Evolutionary conservation across 2,329 filamentous ascomycete species (phyloP).

Genomic region (Emergomyces orientalis): DNA sequence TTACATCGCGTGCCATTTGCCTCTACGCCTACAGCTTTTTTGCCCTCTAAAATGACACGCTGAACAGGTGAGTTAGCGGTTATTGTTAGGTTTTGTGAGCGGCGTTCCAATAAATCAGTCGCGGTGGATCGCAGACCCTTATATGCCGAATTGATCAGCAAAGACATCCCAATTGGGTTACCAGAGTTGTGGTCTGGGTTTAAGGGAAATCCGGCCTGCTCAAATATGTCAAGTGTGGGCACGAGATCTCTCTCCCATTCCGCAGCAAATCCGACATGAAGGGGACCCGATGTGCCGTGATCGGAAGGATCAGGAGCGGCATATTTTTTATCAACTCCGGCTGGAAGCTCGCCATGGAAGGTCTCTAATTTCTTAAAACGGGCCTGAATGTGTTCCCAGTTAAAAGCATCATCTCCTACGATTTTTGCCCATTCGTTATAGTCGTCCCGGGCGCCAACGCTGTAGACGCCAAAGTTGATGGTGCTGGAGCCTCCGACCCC

Average conservation of each 20-base stretch:
- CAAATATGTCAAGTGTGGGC: slow-evolving; percentile 40
- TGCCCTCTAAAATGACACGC: slow-evolving; percentile 40
- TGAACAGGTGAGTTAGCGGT: slow-evolving; percentile 42
- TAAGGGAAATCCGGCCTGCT: slow-evolving; percentile 40
- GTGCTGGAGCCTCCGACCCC: slow-evolving; percentile 45
- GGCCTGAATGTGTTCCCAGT: slow-evolving; percentile 45
- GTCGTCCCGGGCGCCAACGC: slow-evolving; percentile 49
- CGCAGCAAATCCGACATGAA: slow-evolving; percentile 42
- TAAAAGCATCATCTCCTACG: slow-evolving; percentile 47
- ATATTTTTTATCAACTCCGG: slow-evolving; percentile 38
- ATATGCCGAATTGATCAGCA: slow-evolving; percentile 42
- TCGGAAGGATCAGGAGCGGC: slow-evolving; percentile 35
- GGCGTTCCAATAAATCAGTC: slow-evolving; percentile 38
- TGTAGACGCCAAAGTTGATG: slow-evolving; percentile 49
- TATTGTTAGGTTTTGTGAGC: slow-evolving; percentile 46
- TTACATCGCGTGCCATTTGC: slow-evolving; percentile 34
- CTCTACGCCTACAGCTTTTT: slow-evolving; percentile 40
- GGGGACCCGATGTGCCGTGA: slow-evolving; percentile 43
- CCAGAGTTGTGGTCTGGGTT: slow-evolving; percentile 52
- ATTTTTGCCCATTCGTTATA: slow-evolving; percentile 52
- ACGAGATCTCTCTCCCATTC: slow-evolving; percentile 44
- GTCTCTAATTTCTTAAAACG: slow-evolving; percentile 47
- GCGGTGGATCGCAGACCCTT: slow-evolving; percentile 45
- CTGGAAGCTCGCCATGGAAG: slow-evolving; percentile 39
- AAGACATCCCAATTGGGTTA: slow-evolving; percentile 48